Percentiles rank a stretch among this genome's conserved stretches.
Evolutionary conservation across 2,329 filamentous ascomycete genomes (phyloP).

Genomic region (Epichloe coenophiala): DNA sequence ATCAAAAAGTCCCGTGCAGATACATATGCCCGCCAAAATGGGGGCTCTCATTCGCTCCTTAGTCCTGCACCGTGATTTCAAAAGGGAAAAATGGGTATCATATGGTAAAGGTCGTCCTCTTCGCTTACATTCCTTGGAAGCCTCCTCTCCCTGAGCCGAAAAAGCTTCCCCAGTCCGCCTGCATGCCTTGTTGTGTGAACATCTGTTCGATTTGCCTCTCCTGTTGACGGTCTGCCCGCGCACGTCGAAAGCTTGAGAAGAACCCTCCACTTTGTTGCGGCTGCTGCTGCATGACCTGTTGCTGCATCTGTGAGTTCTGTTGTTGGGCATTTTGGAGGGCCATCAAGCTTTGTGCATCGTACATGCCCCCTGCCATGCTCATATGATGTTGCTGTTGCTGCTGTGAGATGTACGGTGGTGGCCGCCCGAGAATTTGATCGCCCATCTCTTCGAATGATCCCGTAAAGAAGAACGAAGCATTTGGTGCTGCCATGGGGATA

Average conservation of each 20-base stretch:
- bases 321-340: constrained; percentile 19
- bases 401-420: constrained; percentile 59
- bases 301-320: constrained; percentile 3
- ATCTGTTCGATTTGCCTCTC: constrained; percentile 35
- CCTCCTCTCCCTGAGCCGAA: constrained; percentile 30
- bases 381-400: constrained; percentile 28
- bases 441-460: constrained; percentile 52
- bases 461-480: constrained; percentile 37
- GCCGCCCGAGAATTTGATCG: constrained; percentile 56
- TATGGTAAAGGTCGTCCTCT: constrained; percentile 11
- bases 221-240: constrained; percentile 15
- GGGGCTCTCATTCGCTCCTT: background rate
- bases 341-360: constrained; percentile 28
- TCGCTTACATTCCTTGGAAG: constrained; percentile 29
- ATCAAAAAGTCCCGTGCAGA: background rate
- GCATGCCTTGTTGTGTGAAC: constrained; percentile 32
- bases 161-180: constrained; percentile 32
- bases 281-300: constrained; percentile 10
- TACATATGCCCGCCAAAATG: background rate
- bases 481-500: constrained; percentile 20
- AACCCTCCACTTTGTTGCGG: constrained; percentile 16
- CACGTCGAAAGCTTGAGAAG: constrained; percentile 13
- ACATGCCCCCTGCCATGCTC: constrained; percentile 30
- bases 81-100: constrained; percentile 24
- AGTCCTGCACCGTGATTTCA: constrained; percentile 3